Percentiles rank a stretch among this genome's conserved stretches.
These are phyloP conservation scores for Colletotrichum sp. DNA, from an alignment of 2,329 filamentous ascomycete species.

Conservation along the genomic window DNA sequence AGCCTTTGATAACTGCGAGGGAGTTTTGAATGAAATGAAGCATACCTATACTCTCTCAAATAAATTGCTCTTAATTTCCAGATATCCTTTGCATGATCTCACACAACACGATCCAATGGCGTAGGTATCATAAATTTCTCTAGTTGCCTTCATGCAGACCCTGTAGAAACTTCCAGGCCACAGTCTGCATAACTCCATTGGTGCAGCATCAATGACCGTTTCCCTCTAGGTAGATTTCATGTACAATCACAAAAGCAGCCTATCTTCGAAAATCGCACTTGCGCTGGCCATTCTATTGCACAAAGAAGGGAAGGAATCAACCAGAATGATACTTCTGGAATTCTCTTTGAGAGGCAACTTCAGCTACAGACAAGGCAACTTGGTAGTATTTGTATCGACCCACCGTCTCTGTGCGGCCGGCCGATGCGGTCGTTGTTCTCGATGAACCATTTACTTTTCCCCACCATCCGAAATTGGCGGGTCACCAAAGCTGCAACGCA, in stretches of 20 bases:
- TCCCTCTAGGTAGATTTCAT: too few relatives aligned
- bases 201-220: too few relatives aligned
- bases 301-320: neutral
- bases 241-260: too few relatives aligned
- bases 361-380: neutral
- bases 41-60: too few relatives aligned
- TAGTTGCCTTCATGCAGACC: neutral
- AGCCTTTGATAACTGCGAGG: neutral
- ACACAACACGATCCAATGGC: rapidly evolving
- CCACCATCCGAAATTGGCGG: rapidly evolving
- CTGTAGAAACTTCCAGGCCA: neutral
- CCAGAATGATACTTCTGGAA: neutral
- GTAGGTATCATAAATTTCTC: neutral
- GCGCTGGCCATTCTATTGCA: neutral
- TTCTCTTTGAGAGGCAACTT: rapidly evolving
- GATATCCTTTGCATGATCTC: too few relatives aligned
- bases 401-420: neutral
- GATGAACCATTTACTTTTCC: rapidly evolving
- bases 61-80: too few relatives aligned
- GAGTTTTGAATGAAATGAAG: neutral
- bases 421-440: neutral
- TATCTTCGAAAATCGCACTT: too few relatives aligned
- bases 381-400: neutral
- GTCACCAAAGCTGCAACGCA: neutral
- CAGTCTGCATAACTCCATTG: too few relatives aligned